phyloP scores from a whole-genome alignment of 345 rosid genomes.

The Citrus sinensis region DNA sequence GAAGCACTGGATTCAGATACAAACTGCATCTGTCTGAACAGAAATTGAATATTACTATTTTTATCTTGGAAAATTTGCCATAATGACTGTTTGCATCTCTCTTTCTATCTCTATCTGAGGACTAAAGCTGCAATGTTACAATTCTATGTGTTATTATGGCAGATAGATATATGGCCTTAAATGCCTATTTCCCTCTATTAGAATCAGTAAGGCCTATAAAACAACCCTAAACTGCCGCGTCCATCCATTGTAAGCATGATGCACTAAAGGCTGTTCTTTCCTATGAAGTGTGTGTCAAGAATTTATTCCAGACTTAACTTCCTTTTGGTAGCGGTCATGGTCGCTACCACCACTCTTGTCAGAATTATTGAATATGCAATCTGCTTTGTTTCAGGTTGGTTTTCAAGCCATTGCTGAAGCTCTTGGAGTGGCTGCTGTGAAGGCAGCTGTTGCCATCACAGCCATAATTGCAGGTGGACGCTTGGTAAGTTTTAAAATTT shows the following conservation, averaged over 20 bases:
- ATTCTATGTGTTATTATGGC: background rate
- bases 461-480: slow-evolving; percentile 98
- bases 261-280: background rate
- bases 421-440: slow-evolving; percentile 95
- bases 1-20: background rate
- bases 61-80: background rate
- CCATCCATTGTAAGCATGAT: background rate
- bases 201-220: background rate
- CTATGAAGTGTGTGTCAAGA: background rate
- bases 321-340: background rate
- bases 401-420: slow-evolving; percentile 98
- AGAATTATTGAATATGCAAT: slow-evolving; percentile 12
- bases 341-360: slow-evolving; percentile 1
- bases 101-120: background rate
- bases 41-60: background rate
- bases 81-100: background rate
- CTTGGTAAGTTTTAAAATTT: slow-evolving; percentile 54
- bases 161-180: background rate
- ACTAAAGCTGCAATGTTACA: background rate
- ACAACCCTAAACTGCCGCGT: background rate
- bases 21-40: background rate
- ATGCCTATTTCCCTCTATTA: background rate
- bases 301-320: background rate
- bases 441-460: slow-evolving; percentile 90
- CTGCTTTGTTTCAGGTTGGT: slow-evolving; percentile 65